Evolutionary conservation across 2,329 filamentous ascomycete species (phyloP).

Genomic region (Fusarium agapanthi): DNA sequence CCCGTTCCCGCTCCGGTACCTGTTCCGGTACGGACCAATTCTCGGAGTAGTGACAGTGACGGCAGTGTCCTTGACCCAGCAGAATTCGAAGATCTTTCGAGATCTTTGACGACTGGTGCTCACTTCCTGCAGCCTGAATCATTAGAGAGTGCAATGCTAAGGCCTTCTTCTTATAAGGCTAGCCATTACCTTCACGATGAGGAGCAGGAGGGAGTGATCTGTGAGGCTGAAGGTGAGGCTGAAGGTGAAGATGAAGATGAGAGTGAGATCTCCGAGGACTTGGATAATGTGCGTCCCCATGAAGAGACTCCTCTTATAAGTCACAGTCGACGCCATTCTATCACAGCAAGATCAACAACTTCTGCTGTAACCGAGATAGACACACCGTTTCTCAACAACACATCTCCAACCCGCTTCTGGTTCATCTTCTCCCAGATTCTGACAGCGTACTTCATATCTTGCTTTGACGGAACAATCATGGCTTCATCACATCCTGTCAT

Average conservation of each 20-base stretch:
- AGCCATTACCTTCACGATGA: constrained; percentile 28
- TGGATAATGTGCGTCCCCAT: constrained; percentile 9
- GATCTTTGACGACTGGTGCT: constrained; percentile 50
- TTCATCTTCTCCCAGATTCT: constrained; percentile 68
- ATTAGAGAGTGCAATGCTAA: constrained; percentile 52
- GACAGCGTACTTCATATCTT: constrained; percentile 65
- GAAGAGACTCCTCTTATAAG: constrained; percentile 43
- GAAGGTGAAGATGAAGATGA: constrained; percentile 23
- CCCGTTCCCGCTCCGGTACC: constrained; percentile 25
- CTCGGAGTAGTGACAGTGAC: constrained; percentile 22
- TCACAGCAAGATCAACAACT: constrained; percentile 26
- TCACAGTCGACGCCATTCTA: constrained; percentile 17
- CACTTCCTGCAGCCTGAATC: constrained; percentile 55
- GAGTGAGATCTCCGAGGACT: constrained; percentile 9
- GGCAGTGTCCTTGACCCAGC: constrained; percentile 28
- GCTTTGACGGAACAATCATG: constrained; percentile 84
- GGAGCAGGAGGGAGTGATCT: constrained; percentile 7
- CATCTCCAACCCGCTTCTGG: constrained; percentile 65
- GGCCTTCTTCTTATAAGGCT: constrained; percentile 33
- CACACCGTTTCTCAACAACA: constrained; percentile 55
- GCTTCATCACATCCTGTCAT: constrained; percentile 83
- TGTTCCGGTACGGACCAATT: constrained; percentile 32
- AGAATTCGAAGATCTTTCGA: constrained; percentile 47
- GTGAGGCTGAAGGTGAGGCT: constrained; percentile 7
- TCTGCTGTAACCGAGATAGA: constrained; percentile 16